Evolutionary conservation across 306 rosid genomes (phyloP), one percentile per base, ranked within the genome.

Genomic region (Prosopis cineraria): DNA sequence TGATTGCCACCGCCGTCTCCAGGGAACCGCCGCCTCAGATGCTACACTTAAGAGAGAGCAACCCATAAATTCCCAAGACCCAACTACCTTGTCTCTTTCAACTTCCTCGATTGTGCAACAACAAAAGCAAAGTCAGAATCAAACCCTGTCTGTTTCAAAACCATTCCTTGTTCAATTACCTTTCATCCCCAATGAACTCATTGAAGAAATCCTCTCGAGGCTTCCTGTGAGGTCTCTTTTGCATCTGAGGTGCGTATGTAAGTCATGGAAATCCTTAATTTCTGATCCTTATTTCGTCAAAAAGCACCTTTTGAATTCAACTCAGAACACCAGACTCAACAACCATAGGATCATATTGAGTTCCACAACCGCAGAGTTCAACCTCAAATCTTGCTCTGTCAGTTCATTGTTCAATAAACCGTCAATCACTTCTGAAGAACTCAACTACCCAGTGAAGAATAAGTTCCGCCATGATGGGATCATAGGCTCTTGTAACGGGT

Each of bases 401-500:
- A 10, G 30, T 5, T 83, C 87, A 72, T 40, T 86, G 74, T 68
- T 83, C 62, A 30, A 70, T 34, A 56, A 70, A 37, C 76, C 69
- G 24, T 73, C 73, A 73, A 69, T 82, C 3, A 29, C 29, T 80
- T 80, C 70, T 77, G 77, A 83, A 2, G 73, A 80, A 60, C 82
- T 86, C 52, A 73, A 12, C 74, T 80, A 86, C 45, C 89, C 89
- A 24, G 87, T 86, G 36, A 86, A 86, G 55, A 86, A 83, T 70
- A 83, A 83, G 76, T 83, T 36, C 24, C 85, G 87, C 5, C 87
- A 86, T 29, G 89, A 86, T 53, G 83, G 87, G 0, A 85, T 85
- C 27, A 79, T 85, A 80, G 87, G 89, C 11, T 80, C 89, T 68
- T 86, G 89, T 74, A 77, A 86, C 40, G 89, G 89, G 0, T 69